phyloP scores from a whole-genome alignment of 495 filamentous ascomycete genomes.

The Podospora fimiseda region DNA sequence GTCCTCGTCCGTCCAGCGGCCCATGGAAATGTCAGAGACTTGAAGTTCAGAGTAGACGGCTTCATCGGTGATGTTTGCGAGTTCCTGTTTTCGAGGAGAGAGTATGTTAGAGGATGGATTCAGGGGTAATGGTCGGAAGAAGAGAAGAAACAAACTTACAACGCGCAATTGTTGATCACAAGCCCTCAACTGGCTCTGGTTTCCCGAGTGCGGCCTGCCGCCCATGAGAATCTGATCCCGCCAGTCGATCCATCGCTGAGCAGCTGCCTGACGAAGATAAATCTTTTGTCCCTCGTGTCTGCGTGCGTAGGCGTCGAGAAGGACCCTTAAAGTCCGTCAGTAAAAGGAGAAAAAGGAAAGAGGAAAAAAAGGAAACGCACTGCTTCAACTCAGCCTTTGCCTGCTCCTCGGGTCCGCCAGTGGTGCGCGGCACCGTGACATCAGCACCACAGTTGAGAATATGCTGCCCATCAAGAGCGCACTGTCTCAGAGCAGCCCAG shows the following conservation, averaged over 20 bases:
- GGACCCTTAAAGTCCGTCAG: conserved; percentile 48
- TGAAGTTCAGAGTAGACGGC: conserved; percentile 59
- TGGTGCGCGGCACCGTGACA: conserved; percentile 55
- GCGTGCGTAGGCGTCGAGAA: conserved; percentile 69
- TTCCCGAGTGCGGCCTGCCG: conserved; percentile 50
- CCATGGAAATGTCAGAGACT: conserved; percentile 56
- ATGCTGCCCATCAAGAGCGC: conserved; percentile 64
- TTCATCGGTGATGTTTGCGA: conserved; percentile 61
- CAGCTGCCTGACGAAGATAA: conserved; percentile 71
- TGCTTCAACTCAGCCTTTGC: conserved; percentile 69
- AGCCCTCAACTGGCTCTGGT: conserved; percentile 52
- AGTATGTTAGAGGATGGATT: background rate
- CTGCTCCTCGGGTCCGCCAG: conserved; percentile 57
- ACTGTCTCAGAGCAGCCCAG: conserved; percentile 69
- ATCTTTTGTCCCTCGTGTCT: conserved; percentile 83
- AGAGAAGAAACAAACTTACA: conserved; percentile 37
- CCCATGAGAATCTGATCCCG: conserved; percentile 62
- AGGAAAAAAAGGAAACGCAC: conserved; percentile 38
- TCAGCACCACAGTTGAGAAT: conserved; percentile 59
- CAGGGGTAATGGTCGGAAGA: background rate
- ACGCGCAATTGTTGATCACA: conserved; percentile 54
- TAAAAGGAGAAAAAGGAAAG: background rate
- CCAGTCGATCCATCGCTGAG: conserved; percentile 72
- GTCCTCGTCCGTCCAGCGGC: conserved; percentile 71
- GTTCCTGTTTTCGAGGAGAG: conserved; percentile 45